Base-by-base conservation (phyloP, 352 stramenopile species). In the Phytopythium chamaehyphon region DNA sequence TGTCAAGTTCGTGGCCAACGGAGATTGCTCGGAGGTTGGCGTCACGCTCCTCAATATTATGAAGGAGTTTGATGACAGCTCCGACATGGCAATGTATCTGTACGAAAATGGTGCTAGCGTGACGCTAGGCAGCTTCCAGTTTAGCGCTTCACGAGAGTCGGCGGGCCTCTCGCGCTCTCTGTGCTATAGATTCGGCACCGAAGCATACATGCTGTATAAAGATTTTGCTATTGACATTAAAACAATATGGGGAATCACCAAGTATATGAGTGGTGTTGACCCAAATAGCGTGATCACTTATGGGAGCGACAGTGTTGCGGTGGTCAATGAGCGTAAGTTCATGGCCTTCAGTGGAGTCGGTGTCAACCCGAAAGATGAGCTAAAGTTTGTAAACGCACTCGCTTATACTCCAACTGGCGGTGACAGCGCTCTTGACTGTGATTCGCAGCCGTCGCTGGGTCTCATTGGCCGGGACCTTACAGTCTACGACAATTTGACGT, bases 81-180 rank as follows among this genome's bases (percentile, higher is more conserved):
- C 53, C 6, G 73, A 87, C 33, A 87, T 86, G 73, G 71, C 75
- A 3, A 77, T 87, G 57, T 87, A 80, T 52, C n/a, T 89, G 35
- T 89, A 89, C 40, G 71, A 85, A 38, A 77, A 73, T 36, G 66
- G 72, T 6, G 40, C 50, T 1, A 58, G 54, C 0, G 60, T 76
- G 2, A 80, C 78, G 1, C 62, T 72, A 4, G 76, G 75, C 1
- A 71, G 55, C 31, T 86, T 85, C 44, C 63, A 71, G 54, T 76
- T 85, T 40, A 64, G 44, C 12, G 43, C 60, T 9, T 64, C 74
- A 12, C 43, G 12, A 0, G 51, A 38, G 5, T 69, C 69, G 0
- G 71, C 70, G 1, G 78, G 78, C 0, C 49, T 85, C 0, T 24
- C 48, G 1, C 73, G 75, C 3, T 62, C 74, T 22, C 52, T 87